A percentile compares a stretch with the other conserved stretches of the same genome.
phyloP scores from a whole-genome alignment of 78 protist species.

The Ministeria vibrans region DNA sequence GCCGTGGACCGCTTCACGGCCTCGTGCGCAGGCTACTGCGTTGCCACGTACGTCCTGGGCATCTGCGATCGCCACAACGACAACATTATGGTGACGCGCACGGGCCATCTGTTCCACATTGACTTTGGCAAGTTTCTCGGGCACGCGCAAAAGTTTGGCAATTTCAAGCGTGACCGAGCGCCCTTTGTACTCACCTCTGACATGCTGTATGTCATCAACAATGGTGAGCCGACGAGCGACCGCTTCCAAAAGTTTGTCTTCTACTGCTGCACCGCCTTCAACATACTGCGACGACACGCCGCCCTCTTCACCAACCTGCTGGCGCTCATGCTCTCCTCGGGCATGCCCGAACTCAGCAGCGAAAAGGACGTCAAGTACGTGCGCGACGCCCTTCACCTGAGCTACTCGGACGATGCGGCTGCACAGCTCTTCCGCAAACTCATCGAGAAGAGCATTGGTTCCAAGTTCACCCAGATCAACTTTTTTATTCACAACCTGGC shows the following conservation, averaged over 20 bases:
- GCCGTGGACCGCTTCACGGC: conserved; percentile 50
- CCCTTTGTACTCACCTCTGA: conserved; percentile 91
- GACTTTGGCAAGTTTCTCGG: conserved; percentile 88
- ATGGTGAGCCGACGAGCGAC: conserved; percentile 43
- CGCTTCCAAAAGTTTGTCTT: conserved; percentile 53
- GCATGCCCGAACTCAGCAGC: conserved; percentile 83
- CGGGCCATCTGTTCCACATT: conserved; percentile 87
- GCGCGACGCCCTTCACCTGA: conserved; percentile 38
- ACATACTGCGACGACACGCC: conserved; percentile 65
- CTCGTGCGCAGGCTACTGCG: conserved; percentile 81
- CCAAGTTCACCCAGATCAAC: neutral
- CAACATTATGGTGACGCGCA: conserved; percentile 63
- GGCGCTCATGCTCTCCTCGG: conserved; percentile 56
- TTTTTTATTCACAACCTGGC: conserved; percentile 9
- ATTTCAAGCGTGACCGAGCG: conserved; percentile 82
- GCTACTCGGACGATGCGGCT: conserved; percentile 48
- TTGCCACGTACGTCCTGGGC: conserved; percentile 80
- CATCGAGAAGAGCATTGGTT: neutral
- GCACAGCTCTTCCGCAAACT: neutral
- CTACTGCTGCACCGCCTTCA: conserved; percentile 70
- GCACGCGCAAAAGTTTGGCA: conserved; percentile 53
- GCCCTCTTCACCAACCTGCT: conserved; percentile 63
- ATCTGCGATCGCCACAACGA: conserved; percentile 85
- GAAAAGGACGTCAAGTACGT: conserved; percentile 62
- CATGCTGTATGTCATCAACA: conserved; percentile 32